phyloP scores from a whole-genome alignment of 345 rosid genomes.

The Odontarrhena argentea region DNA sequence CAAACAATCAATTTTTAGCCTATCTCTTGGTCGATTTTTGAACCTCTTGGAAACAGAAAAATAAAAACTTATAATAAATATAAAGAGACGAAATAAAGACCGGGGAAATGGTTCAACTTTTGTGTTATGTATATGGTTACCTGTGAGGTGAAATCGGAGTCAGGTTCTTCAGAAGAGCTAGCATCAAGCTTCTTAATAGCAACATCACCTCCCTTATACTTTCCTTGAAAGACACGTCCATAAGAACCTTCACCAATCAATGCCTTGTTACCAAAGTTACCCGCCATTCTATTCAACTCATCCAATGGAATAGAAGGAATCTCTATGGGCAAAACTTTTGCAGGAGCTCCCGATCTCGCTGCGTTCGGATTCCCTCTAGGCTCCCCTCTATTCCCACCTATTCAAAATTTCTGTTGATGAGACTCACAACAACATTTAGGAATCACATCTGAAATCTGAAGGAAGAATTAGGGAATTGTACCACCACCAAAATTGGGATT shows the following conservation, averaged over 20 bases:
- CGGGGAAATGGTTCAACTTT: not conserved
- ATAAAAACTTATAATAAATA: not conserved
- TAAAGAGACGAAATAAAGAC: not conserved
- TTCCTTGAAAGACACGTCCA: slow-evolving; percentile 84
- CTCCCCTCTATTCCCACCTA: slow-evolving; percentile 72
- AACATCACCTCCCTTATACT: slow-evolving; percentile 52
- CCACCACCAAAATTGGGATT: slow-evolving; percentile 52
- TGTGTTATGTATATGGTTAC: slow-evolving; percentile 37
- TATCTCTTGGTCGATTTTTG: not conserved
- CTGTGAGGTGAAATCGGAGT: slow-evolving; percentile 83
- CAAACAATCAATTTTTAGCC: too few species aligned
- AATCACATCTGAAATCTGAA: not conserved
- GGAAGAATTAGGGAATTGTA: not conserved
- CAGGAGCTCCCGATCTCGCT: slow-evolving; percentile 71
- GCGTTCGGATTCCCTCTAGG: slow-evolving; percentile 52
- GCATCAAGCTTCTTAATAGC: slow-evolving; percentile 94
- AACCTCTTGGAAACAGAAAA: too few species aligned
- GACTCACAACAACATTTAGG: not conserved
- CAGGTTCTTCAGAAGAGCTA: slow-evolving; percentile 75
- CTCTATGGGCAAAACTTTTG: slow-evolving; percentile 76
- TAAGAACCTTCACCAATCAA: slow-evolving; percentile 98
- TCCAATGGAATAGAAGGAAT: slow-evolving; percentile 65
- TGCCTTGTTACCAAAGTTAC: slow-evolving; percentile 78
- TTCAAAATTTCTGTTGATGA: slow-evolving; percentile 15
- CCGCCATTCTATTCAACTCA: slow-evolving; percentile 63